Percentiles rank a stretch among this genome's conserved stretches.
Conservation (phyloP, 768 basidiomycete species). For the Lyophyllum atratum region DNA sequence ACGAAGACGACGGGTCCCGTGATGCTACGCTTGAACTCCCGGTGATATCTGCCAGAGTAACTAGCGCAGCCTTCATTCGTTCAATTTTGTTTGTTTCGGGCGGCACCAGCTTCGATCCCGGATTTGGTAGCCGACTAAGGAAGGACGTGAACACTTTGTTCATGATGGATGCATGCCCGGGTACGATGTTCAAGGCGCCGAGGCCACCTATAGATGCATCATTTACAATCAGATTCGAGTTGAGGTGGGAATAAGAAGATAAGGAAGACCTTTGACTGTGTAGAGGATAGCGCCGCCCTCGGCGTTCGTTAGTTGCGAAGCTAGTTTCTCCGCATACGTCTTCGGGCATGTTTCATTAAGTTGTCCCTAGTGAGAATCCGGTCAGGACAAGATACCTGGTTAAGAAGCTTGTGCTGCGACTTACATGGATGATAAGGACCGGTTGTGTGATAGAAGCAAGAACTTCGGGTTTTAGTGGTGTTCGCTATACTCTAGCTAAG, state of each 20-base stretch:
- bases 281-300: slow-evolving; percentile 53
- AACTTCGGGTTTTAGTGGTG: slow-evolving; percentile 47
- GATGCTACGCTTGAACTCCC: slow-evolving; percentile 44
- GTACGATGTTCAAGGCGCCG: slow-evolving; percentile 55
- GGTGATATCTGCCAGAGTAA: slow-evolving; percentile 52
- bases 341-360: slow-evolving; percentile 53
- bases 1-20: slow-evolving; percentile 57
- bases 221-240: not conserved
- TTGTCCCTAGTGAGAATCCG: slow-evolving; percentile 50
- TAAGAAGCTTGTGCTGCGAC: slow-evolving; percentile 13
- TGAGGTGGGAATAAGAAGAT: not conserved
- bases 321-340: slow-evolving; percentile 57
- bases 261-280: slow-evolving; percentile 56
- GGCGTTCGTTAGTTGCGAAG: slow-evolving; percentile 49
- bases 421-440: slow-evolving; percentile 69
- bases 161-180: slow-evolving; percentile 58
- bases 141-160: slow-evolving; percentile 69
- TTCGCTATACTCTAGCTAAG: slow-evolving; percentile 43
- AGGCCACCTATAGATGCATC: slow-evolving; percentile 44
- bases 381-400: not conserved
- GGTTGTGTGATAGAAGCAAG: slow-evolving; percentile 60
- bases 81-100: slow-evolving; percentile 38
- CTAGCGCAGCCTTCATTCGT: slow-evolving; percentile 58
- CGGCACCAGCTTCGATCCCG: slow-evolving; percentile 47
- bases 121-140: slow-evolving; percentile 51